Evolutionary conservation across 176 grass and related monocot genomes (phyloP).

Genomic region (bread wheat (Triticum aestivum)): DNA sequence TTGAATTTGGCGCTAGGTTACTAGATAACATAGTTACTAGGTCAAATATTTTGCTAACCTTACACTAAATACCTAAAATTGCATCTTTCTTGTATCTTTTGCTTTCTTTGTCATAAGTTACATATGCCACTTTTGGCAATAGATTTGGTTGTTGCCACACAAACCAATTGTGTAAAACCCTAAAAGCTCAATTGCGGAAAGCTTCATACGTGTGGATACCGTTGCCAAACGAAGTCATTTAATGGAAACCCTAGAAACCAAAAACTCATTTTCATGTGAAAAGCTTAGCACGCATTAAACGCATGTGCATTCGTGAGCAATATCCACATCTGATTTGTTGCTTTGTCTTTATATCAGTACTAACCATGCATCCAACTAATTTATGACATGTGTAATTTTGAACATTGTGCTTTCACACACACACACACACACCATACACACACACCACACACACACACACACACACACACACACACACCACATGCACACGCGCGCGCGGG

Average conservation of each 20-base stretch:
- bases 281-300: too few relatives aligned
- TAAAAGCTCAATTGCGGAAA: too few relatives aligned
- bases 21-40: not conserved
- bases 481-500: too few relatives aligned
- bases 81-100: not conserved
- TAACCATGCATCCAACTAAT: not conserved
- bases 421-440: too few relatives aligned
- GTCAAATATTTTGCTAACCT: not conserved
- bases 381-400: too few relatives aligned
- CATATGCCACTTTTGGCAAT: not conserved
- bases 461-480: too few relatives aligned
- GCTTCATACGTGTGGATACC: too few relatives aligned
- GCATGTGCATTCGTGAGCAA: too few relatives aligned
- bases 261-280: not conserved
- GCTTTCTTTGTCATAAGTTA: not conserved
- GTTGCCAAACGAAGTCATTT: too few relatives aligned
- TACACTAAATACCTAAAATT: not conserved
- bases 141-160: not conserved
- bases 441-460: too few relatives aligned
- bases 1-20: not conserved
- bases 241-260: not conserved
- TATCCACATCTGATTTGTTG: not conserved
- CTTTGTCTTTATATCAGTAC: not conserved
- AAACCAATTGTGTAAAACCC: too few relatives aligned
- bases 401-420: not conserved